phyloP scores from a whole-genome alignment of 2,329 filamentous ascomycete genomes.

The Tolypocladium inflatum region DNA sequence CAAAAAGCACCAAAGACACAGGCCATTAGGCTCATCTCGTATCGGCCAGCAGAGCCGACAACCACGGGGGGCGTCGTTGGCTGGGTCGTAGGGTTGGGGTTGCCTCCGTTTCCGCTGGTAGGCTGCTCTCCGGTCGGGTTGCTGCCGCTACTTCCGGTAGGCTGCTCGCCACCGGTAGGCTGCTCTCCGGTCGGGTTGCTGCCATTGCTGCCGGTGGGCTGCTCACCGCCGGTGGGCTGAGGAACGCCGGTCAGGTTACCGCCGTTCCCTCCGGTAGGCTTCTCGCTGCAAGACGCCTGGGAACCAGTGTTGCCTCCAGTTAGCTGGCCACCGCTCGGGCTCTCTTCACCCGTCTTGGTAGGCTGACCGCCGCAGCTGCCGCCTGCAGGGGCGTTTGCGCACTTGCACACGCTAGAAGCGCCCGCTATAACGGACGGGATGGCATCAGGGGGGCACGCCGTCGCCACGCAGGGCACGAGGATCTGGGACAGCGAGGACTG shows the following conservation, averaged over 20 bases:
- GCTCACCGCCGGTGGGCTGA: not conserved
- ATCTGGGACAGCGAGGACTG: constrained; percentile 12
- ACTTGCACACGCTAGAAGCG: constrained; percentile 13
- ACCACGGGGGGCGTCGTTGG: constrained; percentile 5
- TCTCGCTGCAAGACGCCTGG: not conserved
- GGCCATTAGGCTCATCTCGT: constrained; percentile 14
- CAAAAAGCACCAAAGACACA: constrained; percentile 13
- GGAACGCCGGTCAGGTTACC: not conserved
- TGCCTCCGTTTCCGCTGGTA: not conserved
- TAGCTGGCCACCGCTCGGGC: not conserved
- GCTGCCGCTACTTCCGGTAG: not conserved
- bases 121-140: not conserved
- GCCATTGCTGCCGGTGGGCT: not conserved
- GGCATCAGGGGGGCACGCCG: constrained; percentile 12
- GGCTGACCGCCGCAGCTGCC: constrained; percentile 1
- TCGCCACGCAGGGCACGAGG: constrained; percentile 17
- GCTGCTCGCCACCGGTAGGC: not conserved
- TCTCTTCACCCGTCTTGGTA: constrained; percentile 1
- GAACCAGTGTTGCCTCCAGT: not conserved
- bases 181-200: not conserved
- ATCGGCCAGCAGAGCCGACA: constrained; percentile 7
- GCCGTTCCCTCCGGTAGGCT: not conserved
- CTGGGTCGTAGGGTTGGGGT: not conserved
- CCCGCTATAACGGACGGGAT: constrained; percentile 16
- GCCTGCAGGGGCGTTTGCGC: constrained; percentile 5